These are phyloP conservation scores for Filobasidium floriforme DNA, from an alignment of 768 basidiomycete species.

Conservation along the genomic window DNA sequence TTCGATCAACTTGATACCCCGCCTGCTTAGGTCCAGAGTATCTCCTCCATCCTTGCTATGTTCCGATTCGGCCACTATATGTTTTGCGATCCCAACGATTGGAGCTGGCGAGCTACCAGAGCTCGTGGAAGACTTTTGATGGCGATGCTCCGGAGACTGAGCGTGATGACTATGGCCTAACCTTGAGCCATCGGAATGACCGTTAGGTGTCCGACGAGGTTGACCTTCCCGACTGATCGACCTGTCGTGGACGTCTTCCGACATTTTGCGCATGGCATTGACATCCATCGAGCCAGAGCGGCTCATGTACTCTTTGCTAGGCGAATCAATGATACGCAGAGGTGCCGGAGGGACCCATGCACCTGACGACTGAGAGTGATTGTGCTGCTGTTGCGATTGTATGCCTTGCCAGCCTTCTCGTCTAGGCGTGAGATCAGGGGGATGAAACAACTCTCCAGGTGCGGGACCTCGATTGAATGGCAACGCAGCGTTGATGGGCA, in stretches of 20 bases:
- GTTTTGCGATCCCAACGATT: constrained; percentile 6
- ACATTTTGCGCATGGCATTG: not conserved
- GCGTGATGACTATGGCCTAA: not conserved
- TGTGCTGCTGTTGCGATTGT: not conserved
- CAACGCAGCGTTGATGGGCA: not conserved
- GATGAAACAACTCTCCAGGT: not conserved
- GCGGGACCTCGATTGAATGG: not conserved
- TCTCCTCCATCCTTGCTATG: constrained; percentile 66
- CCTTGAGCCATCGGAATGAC: not conserved
- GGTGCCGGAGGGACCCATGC: constrained; percentile 3
- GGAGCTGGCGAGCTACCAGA: not conserved
- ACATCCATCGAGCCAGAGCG: constrained; percentile 5
- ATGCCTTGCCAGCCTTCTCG: not conserved
- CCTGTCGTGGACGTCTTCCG: not conserved
- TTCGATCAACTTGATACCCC: constrained; percentile 67
- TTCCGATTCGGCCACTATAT: constrained; percentile 18
- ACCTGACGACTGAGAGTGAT: not conserved
- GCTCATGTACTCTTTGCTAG: not conserved
- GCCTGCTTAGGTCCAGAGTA: constrained; percentile 76
- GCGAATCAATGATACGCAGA: not conserved
- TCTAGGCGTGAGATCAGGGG: not conserved
- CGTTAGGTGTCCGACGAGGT: not conserved
- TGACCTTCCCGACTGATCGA: not conserved
- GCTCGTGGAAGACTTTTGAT: not conserved
- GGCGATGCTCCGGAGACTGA: not conserved